Conservation (phyloP, 2,329 filamentous ascomycete genomes). For the Ilyonectria mors-panacis region DNA sequence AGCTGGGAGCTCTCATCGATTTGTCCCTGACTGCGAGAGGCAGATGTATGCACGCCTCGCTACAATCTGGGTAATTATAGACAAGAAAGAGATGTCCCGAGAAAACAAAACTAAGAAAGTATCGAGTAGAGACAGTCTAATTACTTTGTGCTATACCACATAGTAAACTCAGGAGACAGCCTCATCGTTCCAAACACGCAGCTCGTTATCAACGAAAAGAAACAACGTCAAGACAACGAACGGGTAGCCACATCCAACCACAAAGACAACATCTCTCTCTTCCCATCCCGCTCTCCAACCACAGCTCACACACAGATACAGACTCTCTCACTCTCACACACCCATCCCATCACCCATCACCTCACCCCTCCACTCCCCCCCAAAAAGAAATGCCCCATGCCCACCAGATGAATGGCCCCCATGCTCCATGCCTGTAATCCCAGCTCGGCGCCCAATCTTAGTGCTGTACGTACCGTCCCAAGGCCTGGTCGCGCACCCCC, state of each 20-base stretch:
- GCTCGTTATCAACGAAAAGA: neutral
- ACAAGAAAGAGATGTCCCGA: neutral
- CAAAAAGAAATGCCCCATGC: conserved; percentile 30
- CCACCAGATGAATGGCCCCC: conserved; percentile 23
- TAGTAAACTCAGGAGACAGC: neutral
- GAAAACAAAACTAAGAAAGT: neutral
- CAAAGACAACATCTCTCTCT: conserved; percentile 2
- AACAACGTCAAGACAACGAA: neutral
- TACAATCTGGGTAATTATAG: neutral
- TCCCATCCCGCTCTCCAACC: neutral
- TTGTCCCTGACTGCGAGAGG: neutral
- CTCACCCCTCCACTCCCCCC: conserved; percentile 20
- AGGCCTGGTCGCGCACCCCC: conserved; percentile 31
- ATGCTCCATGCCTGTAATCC: conserved; percentile 30
- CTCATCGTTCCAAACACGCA: neutral
- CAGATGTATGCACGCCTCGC: neutral
- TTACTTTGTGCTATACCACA: neutral
- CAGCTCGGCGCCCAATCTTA: conserved; percentile 39
- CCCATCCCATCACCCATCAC: conserved; percentile 12
- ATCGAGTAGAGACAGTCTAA: neutral
- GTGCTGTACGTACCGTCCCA: conserved; percentile 27
- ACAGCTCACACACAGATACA: neutral
- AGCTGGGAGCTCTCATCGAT: neutral
- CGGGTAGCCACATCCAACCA: neutral
- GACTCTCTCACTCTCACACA: conserved; percentile 10